Evolutionary conservation across 2,329 filamentous ascomycete species (phyloP), one percentile per base, ranked within the genome.

Genomic region (Ceratocystis albifundus): DNA sequence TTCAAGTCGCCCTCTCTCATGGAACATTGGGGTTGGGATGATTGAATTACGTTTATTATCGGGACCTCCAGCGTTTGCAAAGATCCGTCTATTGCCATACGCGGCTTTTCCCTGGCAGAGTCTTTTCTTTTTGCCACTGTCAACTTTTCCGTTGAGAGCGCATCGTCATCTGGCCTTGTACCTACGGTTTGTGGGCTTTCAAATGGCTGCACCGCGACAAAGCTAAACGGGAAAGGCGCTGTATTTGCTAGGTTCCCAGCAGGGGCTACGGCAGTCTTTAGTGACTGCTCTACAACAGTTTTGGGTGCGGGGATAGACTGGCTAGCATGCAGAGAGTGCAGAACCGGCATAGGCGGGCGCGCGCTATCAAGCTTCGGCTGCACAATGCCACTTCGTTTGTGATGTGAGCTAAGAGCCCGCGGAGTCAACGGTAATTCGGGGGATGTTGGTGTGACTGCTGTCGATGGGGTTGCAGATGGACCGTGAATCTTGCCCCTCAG

Each of bases 221-320:
- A 70, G 2, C 71, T 72, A 0, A 70, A 65, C 25, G 73, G 50
- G 7, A 65, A 69, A 1, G 72, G 71, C 4, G 70, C 65, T 1
- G 71, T 69, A 0, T 71, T 71, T 4, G 32, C 8, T 45, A 15
- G 28, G 5, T 22, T 3, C 12, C 32, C 3, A 10, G 32, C 32
- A 12, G 3, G 8, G 3, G 32, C 10, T 3, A 12, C 36, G 15
- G 12, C 20, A n/a, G 32, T 8, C 25, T 62, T 45, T 5, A 20
- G 41, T 20, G 32, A 6, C 10, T 36, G 32, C n/a, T 10, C 32
- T 12, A 15, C 61, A 46, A 20, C 41, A 28, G 6, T 12, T 4
- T 3, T 25, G 12, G 10, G 7, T 10, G 15, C n/a, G 10, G 41
- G 7, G 4, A 48, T 7, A 15, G 61, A n/a, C 20, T 28, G 10